Conservation (phyloP, 2,329 filamentous ascomycete species). For the Colletotrichum lentis region DNA sequence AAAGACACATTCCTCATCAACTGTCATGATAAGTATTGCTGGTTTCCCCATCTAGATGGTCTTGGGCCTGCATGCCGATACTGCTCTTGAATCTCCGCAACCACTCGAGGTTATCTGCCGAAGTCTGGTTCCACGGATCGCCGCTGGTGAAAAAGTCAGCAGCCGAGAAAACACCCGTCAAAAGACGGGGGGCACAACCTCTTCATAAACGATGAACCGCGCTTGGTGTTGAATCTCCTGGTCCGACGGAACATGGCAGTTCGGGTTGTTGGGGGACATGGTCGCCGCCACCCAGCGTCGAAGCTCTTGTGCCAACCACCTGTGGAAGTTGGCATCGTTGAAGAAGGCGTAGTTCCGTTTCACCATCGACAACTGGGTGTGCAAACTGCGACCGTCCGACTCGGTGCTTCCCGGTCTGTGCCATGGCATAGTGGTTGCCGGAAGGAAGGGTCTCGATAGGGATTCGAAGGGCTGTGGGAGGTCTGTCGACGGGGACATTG, state of each 20-base stretch:
- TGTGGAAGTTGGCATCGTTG: conserved; percentile 43
- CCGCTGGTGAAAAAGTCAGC: conserved; percentile 4
- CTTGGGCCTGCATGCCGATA: conserved; percentile 5
- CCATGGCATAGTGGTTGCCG: not conserved
- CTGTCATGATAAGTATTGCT: not conserved
- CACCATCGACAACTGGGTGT: not conserved
- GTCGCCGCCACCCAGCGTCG: conserved; percentile 42
- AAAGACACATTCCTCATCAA: too few relatives aligned
- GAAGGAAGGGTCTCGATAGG: not conserved
- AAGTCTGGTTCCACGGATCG: conserved; percentile 37
- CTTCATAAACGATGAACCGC: conserved; percentile 45
- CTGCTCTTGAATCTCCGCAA: conserved; percentile 29
- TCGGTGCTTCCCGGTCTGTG: not conserved
- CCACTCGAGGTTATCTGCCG: conserved; percentile 35
- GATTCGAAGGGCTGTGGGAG: not conserved
- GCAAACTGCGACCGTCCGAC: not conserved
- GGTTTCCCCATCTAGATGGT: too few relatives aligned
- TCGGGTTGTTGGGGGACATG: conserved; percentile 46
- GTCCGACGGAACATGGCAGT: conserved; percentile 46
- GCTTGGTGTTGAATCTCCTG: conserved; percentile 49
- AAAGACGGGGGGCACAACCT: conserved; percentile 36
- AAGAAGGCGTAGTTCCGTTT: conserved; percentile 32
- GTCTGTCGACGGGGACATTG: not conserved
- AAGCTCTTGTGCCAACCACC: conserved; percentile 40
- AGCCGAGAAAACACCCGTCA: not conserved